These are phyloP conservation scores for Eucalyptus brandiana DNA, from an alignment of 345 rosid genomes.

Conservation along the genomic window DNA sequence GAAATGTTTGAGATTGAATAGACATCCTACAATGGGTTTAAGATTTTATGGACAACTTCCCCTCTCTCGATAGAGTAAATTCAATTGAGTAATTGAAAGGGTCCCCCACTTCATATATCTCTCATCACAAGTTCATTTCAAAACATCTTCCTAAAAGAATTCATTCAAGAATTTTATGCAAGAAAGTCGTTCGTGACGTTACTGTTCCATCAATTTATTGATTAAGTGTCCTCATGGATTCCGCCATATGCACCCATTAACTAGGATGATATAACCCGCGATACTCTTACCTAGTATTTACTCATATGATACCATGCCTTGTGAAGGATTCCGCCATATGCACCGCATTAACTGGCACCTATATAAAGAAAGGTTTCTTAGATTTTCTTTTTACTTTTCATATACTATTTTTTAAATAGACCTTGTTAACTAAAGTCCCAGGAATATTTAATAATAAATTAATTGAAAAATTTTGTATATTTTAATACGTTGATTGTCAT, in stretches of 20 bases:
- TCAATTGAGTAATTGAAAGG: not conserved
- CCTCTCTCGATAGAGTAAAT: not conserved
- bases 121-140: not conserved
- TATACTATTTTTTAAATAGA: not conserved
- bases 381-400: not conserved
- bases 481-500: not conserved
- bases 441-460: not conserved
- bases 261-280: too few species aligned
- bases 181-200: not conserved
- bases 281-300: not conserved
- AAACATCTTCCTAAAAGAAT: not conserved
- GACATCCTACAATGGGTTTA: not conserved
- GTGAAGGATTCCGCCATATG: not conserved
- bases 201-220: not conserved
- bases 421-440: not conserved
- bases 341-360: not conserved
- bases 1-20: too few species aligned
- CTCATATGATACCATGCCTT: not conserved
- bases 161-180: not conserved
- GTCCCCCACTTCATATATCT: not conserved
- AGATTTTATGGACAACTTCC: not conserved
- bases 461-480: not conserved
- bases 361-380: not conserved
- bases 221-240: not conserved
- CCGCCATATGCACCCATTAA: not conserved